phyloP scores from a whole-genome alignment of 495 filamentous ascomycete genomes.

The Trypethelium eluteriae region DNA sequence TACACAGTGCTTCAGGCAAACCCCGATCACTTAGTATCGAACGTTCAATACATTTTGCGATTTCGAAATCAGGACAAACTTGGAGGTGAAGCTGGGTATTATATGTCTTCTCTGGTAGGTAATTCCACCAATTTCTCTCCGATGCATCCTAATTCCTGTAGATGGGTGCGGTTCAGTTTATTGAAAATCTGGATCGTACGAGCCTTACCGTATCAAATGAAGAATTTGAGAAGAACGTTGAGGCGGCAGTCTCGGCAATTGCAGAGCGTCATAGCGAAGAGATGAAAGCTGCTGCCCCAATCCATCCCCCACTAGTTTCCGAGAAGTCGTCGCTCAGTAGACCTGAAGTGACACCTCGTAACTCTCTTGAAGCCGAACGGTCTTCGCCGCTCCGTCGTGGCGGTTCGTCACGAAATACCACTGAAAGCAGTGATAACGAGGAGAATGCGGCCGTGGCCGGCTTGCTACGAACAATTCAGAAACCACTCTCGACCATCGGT shows the following conservation, averaged over 20 bases:
- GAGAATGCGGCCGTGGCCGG: slow-evolving; percentile 77
- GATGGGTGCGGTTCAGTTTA: slow-evolving; percentile 95
- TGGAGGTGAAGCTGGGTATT: slow-evolving; percentile 93
- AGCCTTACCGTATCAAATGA: slow-evolving; percentile 87
- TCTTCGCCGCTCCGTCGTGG: slow-evolving; percentile 41
- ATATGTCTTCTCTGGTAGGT: slow-evolving; percentile 85
- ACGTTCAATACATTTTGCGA: slow-evolving; percentile 94
- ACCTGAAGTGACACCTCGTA: slow-evolving; percentile 47
- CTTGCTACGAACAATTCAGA: slow-evolving; percentile 83
- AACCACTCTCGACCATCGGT: slow-evolving; percentile 87
- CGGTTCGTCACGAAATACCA: slow-evolving; percentile 37
- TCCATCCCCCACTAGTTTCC: slow-evolving; percentile 40
- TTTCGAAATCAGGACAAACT: slow-evolving; percentile 98
- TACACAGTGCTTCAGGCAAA: slow-evolving; percentile 92
- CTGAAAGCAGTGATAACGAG: slow-evolving; percentile 50
- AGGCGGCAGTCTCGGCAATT: slow-evolving; percentile 92
- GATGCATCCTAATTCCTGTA: slow-evolving; percentile 27
- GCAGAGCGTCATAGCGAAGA: slow-evolving; percentile 71
- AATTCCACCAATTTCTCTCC: background rate
- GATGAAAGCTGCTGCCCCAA: slow-evolving; percentile 14
- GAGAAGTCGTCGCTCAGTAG: slow-evolving; percentile 56
- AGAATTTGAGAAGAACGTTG: slow-evolving; percentile 91
- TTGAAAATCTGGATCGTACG: slow-evolving; percentile 91
- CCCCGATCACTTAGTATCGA: slow-evolving; percentile 89
- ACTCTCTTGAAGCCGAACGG: slow-evolving; percentile 50